These are phyloP conservation scores for Trametes pubescens DNA, from an alignment of 1,284 basidiomycete genomes.

Conservation along the genomic window DNA sequence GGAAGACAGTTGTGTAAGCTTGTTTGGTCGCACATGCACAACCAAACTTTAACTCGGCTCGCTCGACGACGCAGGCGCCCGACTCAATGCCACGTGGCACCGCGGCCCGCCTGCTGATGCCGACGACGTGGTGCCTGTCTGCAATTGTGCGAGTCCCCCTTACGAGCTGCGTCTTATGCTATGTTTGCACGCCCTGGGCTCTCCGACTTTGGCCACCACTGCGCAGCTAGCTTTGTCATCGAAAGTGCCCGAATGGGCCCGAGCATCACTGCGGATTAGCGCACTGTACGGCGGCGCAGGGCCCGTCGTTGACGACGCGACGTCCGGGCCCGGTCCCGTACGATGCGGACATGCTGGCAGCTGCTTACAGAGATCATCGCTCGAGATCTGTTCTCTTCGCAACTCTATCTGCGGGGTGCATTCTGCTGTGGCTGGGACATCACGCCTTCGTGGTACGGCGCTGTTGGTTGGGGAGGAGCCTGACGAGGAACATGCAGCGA, in stretches of 20 bases:
- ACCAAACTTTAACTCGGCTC: conserved; percentile 29
- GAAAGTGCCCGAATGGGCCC: background rate
- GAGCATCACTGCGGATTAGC: conserved; percentile 2
- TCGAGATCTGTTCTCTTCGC: conserved; percentile 7
- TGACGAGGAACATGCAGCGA: background rate
- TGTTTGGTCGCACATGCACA: conserved; percentile 35
- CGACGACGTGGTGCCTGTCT: conserved; percentile 7
- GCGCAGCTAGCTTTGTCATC: background rate
- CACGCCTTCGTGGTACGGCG: conserved; percentile 5
- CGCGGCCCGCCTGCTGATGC: conserved; percentile 3
- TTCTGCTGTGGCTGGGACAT: conserved; percentile 2
- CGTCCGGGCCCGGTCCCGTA: conserved; percentile 10
- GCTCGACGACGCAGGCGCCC: conserved; percentile 13
- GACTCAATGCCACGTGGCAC: background rate
- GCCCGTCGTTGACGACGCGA: conserved; percentile 6
- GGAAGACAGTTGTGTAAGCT: conserved; percentile 34
- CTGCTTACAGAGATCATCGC: background rate
- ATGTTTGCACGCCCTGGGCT: conserved; percentile 10
- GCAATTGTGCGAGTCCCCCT: background rate
- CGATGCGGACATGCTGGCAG: conserved; percentile 6
- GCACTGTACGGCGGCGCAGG: background rate
- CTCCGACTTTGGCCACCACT: conserved; percentile 6
- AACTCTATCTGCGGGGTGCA: conserved; percentile 11
- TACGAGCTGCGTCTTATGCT: background rate
- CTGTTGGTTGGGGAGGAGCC: conserved; percentile 10